phyloP scores from a whole-genome alignment of 169 alveolate genomes.

The Cryptosporidium meleagridis region DNA sequence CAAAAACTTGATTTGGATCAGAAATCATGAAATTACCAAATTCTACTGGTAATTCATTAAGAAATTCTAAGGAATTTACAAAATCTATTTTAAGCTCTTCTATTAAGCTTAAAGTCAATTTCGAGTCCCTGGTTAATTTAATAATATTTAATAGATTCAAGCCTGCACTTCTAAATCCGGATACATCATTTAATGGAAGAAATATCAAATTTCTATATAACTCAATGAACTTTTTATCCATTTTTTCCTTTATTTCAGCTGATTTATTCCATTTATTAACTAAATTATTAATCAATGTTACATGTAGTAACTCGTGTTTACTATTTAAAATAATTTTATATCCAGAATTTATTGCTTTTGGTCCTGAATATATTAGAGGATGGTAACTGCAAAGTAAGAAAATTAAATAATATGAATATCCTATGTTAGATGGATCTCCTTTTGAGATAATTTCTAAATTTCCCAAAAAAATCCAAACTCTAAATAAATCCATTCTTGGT shows the following conservation, averaged over 20 bases:
- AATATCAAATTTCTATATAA: constrained; percentile 14
- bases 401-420: not conserved
- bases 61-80: constrained; percentile 29
- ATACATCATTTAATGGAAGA: constrained; percentile 31
- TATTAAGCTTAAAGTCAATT: not conserved
- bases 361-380: constrained; percentile 23
- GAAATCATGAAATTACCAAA: constrained; percentile 43
- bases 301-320: not conserved
- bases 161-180: constrained; percentile 59
- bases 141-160: not conserved
- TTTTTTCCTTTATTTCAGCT: not conserved
- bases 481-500: constrained; percentile 2
- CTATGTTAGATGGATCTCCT: not conserved
- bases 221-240: not conserved
- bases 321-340: not conserved
- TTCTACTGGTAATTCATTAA: not conserved
- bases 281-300: not conserved
- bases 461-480: constrained; percentile 16
- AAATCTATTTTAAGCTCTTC: not conserved
- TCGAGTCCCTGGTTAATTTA: not conserved
- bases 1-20: constrained; percentile 14
- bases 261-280: not conserved
- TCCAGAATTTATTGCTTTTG: not conserved
- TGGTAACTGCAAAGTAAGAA: constrained; percentile 52
- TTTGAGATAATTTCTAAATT: not conserved